Base-by-base conservation (phyloP, 1,284 basidiomycete species). In the Cryptococcus depauperatus region DNA sequence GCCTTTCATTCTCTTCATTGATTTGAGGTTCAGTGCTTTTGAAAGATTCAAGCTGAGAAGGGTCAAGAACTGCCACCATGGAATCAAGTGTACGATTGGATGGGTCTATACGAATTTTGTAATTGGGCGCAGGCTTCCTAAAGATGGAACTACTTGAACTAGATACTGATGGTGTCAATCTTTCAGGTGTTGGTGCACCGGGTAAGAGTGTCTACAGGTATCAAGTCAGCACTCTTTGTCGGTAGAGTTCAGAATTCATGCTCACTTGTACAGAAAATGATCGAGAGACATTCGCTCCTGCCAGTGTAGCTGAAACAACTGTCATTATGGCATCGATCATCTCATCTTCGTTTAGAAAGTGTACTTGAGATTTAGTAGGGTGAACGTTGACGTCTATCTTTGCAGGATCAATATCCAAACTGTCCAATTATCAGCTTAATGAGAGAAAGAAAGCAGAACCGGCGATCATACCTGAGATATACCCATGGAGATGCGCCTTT, bases 331-430 rank as follows among this genome's bases (percentile, higher is more conserved):
- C 74, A 55, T 90, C 83, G 4, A 85, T 83, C 56, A 97, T 88
- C 11, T 76, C 77, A 44, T 97, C 95, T 66, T 98, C 90, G 55
- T 96, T 81, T 44, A 97, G 72, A 59, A 98, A 98, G 56, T 92
- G 88, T 0, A 96, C 90, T 67, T 97, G 92, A 30, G 85, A 84
- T 69, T 99, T 98, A 1, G 95, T 98, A 0, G 95, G 95, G 66
- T 97, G 93, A 0, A 98, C 92, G 58, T 98, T 98, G 47, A 97
- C 92, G 61, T 99, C 95, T 9, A 99, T 83, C 25, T 85, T 82
- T 28, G 80, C 77, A 0, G 92, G 89, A 47, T 90, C 82, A 53
- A 98, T 83, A 27, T 82, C 75, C 29, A 98, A 70, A 53, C 88
- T 4, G 35, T 8, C 22, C 4, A 14, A 41, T 11, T 37, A 13